These are phyloP conservation scores for Lachancea kluyveri DNA, from an alignment of 805 yeast genomes.

Conservation along the genomic window DNA sequence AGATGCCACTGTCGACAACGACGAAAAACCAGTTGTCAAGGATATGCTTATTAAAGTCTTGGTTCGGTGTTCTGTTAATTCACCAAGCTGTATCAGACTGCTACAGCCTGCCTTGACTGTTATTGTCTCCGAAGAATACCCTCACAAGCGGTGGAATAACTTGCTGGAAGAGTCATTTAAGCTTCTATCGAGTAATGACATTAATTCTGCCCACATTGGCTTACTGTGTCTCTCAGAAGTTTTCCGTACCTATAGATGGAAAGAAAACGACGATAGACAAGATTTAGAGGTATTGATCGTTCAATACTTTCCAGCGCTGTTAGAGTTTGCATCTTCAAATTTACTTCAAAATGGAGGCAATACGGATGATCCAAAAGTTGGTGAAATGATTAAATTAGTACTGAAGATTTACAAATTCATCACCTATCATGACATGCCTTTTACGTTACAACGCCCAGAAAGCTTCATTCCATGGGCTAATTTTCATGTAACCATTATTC, in stretches of 20 bases:
- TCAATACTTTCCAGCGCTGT: constrained; percentile 57
- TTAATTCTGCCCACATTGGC: constrained; percentile 52
- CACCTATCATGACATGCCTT: constrained; percentile 68
- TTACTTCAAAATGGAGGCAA: constrained; percentile 35
- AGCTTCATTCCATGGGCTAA: constrained; percentile 62
- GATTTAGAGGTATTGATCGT: constrained; percentile 49
- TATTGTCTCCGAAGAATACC: constrained; percentile 47
- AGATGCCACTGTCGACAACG: constrained; percentile 43
- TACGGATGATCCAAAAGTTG: constrained; percentile 35
- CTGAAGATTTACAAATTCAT: constrained; percentile 75
- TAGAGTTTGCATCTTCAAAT: constrained; percentile 56
- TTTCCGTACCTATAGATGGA: constrained; percentile 66
- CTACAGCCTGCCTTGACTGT: constrained; percentile 46
- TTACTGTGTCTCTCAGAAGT: constrained; percentile 65
- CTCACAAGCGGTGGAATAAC: constrained; percentile 45
- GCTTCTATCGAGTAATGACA: constrained; percentile 40
- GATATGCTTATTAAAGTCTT: constrained; percentile 63
- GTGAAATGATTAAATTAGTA: constrained; percentile 69
- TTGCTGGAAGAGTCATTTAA: constrained; percentile 41
- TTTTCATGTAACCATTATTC: constrained; percentile 63
- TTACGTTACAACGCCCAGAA: constrained; percentile 48
- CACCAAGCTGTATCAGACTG: constrained; percentile 35
- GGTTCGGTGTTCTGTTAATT: constrained; percentile 38
- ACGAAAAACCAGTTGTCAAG: constrained; percentile 69
- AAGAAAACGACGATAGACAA: constrained; percentile 46